Percentiles rank a stretch among this genome's conserved stretches.
These are phyloP conservation scores for Hortaea werneckii DNA, from an alignment of 2,329 filamentous ascomycete species.

Conservation along the genomic window DNA sequence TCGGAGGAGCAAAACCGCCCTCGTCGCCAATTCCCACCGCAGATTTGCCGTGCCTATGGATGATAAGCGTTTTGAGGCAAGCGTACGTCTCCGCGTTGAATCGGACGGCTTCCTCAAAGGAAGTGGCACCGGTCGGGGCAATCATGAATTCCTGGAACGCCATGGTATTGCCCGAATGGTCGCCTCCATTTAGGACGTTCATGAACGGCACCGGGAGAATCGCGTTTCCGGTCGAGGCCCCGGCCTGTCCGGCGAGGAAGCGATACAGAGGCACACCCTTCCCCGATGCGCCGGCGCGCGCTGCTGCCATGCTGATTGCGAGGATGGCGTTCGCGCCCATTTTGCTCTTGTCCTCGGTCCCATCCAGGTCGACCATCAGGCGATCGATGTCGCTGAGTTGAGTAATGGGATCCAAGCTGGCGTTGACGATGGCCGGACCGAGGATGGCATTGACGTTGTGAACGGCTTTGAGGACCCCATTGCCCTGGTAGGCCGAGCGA, in stretches of 20 bases:
- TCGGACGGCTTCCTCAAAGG: slow-evolving; percentile 1
- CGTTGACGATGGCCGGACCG: slow-evolving; percentile 47
- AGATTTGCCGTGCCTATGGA: slow-evolving; percentile 9
- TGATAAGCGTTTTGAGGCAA: slow-evolving; percentile 11
- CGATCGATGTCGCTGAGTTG: slow-evolving; percentile 67
- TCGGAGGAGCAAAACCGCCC: slow-evolving; percentile 18
- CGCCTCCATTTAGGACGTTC: slow-evolving; percentile 76
- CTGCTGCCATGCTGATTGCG: slow-evolving; percentile 60
- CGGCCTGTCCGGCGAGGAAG: slow-evolving; percentile 77
- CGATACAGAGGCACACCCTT: slow-evolving; percentile 80
- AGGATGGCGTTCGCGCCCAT: slow-evolving; percentile 52
- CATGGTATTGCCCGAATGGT: slow-evolving; percentile 30
- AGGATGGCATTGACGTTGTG: slow-evolving; percentile 76
- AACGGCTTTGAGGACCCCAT: slow-evolving; percentile 67
- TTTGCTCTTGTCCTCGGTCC: slow-evolving; percentile 50
- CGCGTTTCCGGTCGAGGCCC: slow-evolving; percentile 80
- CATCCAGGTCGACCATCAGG: slow-evolving; percentile 78
- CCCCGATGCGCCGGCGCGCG: slow-evolving; percentile 82
- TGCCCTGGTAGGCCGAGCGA: slow-evolving; percentile 42
- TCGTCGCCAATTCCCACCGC: slow-evolving; percentile 18
- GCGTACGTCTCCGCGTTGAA: slow-evolving; percentile 13
- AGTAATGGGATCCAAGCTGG: slow-evolving; percentile 5
- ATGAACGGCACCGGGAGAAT: slow-evolving; percentile 86
- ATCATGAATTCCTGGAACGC: slow-evolving; percentile 98
- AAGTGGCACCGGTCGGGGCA: slow-evolving; percentile 44